Evolutionary conservation across 208 protist species (phyloP).

Genomic region (Dictyostelium gargantuum): DNA sequence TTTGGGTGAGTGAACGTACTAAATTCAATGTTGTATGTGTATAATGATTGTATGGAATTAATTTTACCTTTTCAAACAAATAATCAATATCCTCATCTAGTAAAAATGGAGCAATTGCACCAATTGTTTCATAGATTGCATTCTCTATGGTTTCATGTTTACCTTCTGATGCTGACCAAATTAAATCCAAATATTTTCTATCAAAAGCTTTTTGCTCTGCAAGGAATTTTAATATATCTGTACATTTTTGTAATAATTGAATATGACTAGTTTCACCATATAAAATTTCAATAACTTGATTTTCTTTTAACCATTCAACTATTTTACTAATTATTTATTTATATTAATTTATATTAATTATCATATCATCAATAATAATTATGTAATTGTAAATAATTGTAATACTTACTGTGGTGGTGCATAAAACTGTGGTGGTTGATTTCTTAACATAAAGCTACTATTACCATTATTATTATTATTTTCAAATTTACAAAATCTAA

Average conservation of each 20-base stretch:
- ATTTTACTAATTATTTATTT: constrained; percentile 38
- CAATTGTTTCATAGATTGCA: constrained; percentile 70
- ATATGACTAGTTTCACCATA: constrained; percentile 72
- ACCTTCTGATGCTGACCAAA: constrained; percentile 72
- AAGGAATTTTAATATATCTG: constrained; percentile 74
- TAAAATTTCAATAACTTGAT: constrained; percentile 72
- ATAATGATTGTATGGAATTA: constrained; percentile 64
- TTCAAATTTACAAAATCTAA: constrained; percentile 63
- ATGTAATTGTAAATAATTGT: too few species aligned
- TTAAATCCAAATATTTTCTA: constrained; percentile 73
- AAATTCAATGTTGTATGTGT: constrained; percentile 58
- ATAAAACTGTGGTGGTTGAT: neutral
- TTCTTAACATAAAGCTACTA: constrained; percentile 2
- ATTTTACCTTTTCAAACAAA: constrained; percentile 72
- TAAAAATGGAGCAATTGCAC: constrained; percentile 15
- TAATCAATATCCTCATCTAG: constrained; percentile 61
- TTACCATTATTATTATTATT: constrained; percentile 4
- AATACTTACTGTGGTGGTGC: constrained; percentile 50
- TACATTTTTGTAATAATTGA: constrained; percentile 72
- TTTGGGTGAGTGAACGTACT: constrained; percentile 59
- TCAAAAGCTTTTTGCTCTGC: constrained; percentile 61
- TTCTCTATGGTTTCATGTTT: constrained; percentile 76
- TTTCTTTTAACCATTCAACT: constrained; percentile 69
- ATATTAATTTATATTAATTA: neutral
- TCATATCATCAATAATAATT: too few species aligned